Conservation (phyloP, 768 basidiomycete genomes). For the Trametes cubensis region DNA sequence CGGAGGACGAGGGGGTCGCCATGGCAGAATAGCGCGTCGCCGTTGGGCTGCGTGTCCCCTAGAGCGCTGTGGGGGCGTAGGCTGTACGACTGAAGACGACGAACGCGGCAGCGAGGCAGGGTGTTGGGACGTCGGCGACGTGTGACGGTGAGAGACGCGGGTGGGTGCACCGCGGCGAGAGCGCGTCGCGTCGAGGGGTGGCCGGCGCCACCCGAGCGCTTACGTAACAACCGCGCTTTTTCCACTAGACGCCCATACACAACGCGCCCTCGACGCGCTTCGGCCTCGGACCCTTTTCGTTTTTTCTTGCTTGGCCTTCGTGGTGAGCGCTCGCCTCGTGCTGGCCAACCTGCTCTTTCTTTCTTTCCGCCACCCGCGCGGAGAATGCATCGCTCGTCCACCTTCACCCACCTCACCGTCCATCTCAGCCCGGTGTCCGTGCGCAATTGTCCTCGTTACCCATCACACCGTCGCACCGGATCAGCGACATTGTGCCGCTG, state of each 20-base stretch:
- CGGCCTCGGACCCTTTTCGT: not conserved
- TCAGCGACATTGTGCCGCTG: slow-evolving; percentile 17
- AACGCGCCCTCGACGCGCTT: slow-evolving; percentile 14
- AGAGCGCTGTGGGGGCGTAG: slow-evolving; percentile 6
- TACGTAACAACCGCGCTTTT: slow-evolving; percentile 25
- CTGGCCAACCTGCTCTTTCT: not conserved
- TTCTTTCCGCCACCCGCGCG: not conserved
- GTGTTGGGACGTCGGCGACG: slow-evolving; percentile 27
- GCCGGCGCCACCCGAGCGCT: slow-evolving; percentile 24
- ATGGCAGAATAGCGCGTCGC: slow-evolving; percentile 40
- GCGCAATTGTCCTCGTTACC: slow-evolving; percentile 2
- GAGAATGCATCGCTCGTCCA: not conserved
- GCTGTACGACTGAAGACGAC: not conserved
- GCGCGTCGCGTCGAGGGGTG: slow-evolving; percentile 31
- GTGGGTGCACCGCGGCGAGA: slow-evolving; percentile 30
- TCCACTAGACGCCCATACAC: slow-evolving; percentile 16
- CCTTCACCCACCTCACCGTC: not conserved
- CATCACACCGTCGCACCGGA: slow-evolving; percentile 17
- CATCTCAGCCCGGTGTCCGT: not conserved
- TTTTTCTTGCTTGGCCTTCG: too few species aligned
- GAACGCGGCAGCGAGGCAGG: slow-evolving; percentile 21
- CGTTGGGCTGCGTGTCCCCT: not conserved
- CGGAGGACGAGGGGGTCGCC: slow-evolving; percentile 80
- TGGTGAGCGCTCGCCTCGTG: too few species aligned
- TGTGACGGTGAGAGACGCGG: slow-evolving; percentile 31